A percentile compares a stretch with the other conserved stretches of the same genome.
These are phyloP conservation scores for Mucor indicus DNA, from an alignment of 371 early-diverging fungal species.

Conservation along the genomic window DNA sequence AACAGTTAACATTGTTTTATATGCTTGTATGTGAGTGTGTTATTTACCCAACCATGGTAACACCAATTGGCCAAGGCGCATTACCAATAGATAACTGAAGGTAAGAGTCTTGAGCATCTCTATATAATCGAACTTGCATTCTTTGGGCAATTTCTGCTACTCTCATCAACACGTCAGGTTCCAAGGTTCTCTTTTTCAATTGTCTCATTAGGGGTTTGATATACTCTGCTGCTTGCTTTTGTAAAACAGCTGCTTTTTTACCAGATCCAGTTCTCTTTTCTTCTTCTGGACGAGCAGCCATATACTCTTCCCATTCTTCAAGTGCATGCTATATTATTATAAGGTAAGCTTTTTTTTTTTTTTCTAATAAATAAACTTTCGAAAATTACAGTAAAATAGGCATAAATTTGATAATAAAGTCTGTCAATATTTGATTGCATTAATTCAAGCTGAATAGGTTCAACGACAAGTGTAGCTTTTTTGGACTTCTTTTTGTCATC, in stretches of 20 bases:
- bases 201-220: conserved; percentile 87
- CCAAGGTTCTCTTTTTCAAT: conserved; percentile 75
- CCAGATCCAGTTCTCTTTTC: conserved; percentile 69
- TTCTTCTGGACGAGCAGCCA: conserved; percentile 79
- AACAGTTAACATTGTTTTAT: background rate
- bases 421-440: conserved; percentile 76
- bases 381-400: conserved; percentile 68
- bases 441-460: conserved; percentile 52
- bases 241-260: conserved; percentile 78
- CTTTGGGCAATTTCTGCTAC: conserved; percentile 85
- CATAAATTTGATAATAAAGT: conserved; percentile 71
- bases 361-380: background rate
- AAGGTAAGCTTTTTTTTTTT: background rate
- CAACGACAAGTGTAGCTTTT: conserved; percentile 37
- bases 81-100: conserved; percentile 94
- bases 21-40: background rate
- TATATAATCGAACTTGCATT: conserved; percentile 86
- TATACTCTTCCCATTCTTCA: conserved; percentile 84
- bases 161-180: conserved; percentile 82
- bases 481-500: conserved; percentile 41
- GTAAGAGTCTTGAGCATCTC: conserved; percentile 93
- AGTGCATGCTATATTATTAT: conserved; percentile 57
- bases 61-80: conserved; percentile 99
- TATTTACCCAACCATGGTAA: conserved; percentile 76
- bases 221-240: conserved; percentile 85